Percentiles rank a stretch among this genome's conserved stretches.
Evolutionary conservation across 2,329 filamentous ascomycete genomes (phyloP).

Genomic region (Ascochyta fabae): DNA sequence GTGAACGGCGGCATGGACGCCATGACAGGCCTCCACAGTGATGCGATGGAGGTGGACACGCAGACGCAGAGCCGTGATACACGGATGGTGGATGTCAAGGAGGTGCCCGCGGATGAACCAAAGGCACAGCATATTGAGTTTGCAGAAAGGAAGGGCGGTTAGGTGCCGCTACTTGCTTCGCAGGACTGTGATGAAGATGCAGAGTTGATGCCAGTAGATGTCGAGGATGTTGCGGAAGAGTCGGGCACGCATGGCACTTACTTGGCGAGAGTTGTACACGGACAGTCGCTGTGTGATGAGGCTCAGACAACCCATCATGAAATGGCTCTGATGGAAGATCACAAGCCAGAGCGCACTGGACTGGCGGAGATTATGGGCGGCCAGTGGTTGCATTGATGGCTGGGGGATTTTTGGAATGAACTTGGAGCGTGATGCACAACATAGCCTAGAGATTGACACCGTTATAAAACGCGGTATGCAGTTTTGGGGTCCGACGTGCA

Average conservation of each 20-base stretch:
- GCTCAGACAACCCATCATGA: too few species aligned
- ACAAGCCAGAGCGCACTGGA: background rate
- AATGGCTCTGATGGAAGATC: too few species aligned
- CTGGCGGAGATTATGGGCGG: background rate
- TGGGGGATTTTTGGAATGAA: background rate
- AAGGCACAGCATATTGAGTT: slow-evolving; percentile 33
- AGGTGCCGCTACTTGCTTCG: background rate
- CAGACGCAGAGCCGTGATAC: slow-evolving; percentile 20
- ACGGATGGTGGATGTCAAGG: slow-evolving; percentile 36
- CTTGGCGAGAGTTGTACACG: background rate
- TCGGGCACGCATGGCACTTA: background rate
- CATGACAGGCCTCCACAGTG: slow-evolving; percentile 26
- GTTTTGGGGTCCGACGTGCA: background rate
- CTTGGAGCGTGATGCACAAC: background rate
- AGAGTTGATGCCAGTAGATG: background rate
- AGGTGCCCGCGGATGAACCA: slow-evolving; percentile 20
- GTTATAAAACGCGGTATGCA: background rate
- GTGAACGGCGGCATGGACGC: slow-evolving; percentile 31
- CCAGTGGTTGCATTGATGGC: background rate
- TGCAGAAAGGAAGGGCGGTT: slow-evolving; percentile 35
- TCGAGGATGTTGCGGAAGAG: background rate
- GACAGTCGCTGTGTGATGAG: background rate
- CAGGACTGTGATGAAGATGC: background rate
- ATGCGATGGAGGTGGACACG: slow-evolving; percentile 16
- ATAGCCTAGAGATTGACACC: background rate